These are phyloP conservation scores for Exophiala sideris DNA, from an alignment of 2,329 filamentous ascomycete species.

Conservation along the genomic window DNA sequence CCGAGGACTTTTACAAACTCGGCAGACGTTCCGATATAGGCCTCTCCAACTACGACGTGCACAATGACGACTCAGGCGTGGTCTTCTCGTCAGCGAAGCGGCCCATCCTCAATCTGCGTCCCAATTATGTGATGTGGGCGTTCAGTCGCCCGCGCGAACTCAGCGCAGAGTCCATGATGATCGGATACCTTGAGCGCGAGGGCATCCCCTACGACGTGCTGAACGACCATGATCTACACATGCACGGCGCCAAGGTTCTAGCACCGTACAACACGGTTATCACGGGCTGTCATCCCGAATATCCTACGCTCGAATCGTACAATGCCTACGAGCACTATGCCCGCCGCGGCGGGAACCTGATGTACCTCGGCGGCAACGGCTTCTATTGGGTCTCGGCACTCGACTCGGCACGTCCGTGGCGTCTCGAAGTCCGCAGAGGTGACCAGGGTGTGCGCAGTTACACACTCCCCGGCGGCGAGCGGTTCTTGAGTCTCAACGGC, in stretches of 20 bases:
- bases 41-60: constrained; percentile 38
- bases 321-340: constrained; percentile 32
- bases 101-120: constrained; percentile 39
- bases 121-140: constrained; percentile 38
- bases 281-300: constrained; percentile 36
- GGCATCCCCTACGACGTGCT: constrained; percentile 36
- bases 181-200: constrained; percentile 35
- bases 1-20: constrained; percentile 29
- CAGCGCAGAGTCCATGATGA: constrained; percentile 36
- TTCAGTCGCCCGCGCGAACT: constrained; percentile 39
- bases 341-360: constrained; percentile 33
- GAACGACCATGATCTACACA: constrained; percentile 38
- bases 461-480: constrained; percentile 32
- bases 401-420: constrained; percentile 29
- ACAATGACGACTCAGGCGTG: constrained; percentile 37
- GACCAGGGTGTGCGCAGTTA: constrained; percentile 35
- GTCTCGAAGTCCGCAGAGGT: constrained; percentile 36
- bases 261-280: constrained; percentile 30
- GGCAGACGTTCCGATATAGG: constrained; percentile 36
- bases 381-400: constrained; percentile 33
- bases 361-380: constrained; percentile 41
- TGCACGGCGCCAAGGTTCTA: constrained; percentile 23
- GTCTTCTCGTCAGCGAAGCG: constrained; percentile 34
- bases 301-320: constrained; percentile 32
- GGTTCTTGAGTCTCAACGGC: constrained; percentile 32